Evolutionary conservation across 176 grass and related monocot species (phyloP).

Genomic region (Canna indica): DNA sequence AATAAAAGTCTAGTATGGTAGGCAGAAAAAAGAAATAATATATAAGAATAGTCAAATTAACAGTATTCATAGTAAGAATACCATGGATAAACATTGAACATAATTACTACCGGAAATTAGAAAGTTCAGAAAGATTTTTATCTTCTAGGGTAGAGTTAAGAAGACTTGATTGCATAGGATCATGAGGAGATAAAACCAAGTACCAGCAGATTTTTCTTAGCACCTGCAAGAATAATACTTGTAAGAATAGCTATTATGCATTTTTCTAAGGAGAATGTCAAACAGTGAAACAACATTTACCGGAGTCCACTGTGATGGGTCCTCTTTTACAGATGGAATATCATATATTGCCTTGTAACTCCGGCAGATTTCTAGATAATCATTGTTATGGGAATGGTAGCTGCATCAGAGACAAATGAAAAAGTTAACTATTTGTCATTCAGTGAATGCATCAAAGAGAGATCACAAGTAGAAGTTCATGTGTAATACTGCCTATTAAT

Average conservation of each 20-base stretch:
- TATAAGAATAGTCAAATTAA: background rate
- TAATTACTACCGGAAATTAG: slow-evolving; percentile 60
- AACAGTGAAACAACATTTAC: slow-evolving; percentile 28
- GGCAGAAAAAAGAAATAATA: background rate
- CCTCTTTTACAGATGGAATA: slow-evolving; percentile 81
- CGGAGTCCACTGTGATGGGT: slow-evolving; percentile 68
- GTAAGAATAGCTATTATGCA: background rate
- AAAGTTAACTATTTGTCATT: background rate
- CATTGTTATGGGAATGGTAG: slow-evolving; percentile 77
- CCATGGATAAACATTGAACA: background rate
- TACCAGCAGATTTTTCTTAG: slow-evolving; percentile 98
- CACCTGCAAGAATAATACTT: slow-evolving; percentile 38
- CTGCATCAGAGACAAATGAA: slow-evolving; percentile 21
- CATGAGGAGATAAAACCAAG: slow-evolving; percentile 66
- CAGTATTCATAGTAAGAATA: too few relatives aligned
- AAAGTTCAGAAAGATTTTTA: slow-evolving; percentile 85
- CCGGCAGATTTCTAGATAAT: slow-evolving; percentile 86
- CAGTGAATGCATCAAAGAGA: background rate
- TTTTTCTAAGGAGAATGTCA: background rate
- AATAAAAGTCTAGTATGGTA: slow-evolving; percentile 39
- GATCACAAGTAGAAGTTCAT: background rate
- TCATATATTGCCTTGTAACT: slow-evolving; percentile 94
- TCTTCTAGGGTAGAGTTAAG: slow-evolving; percentile 85
- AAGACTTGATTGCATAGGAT: slow-evolving; percentile 93
- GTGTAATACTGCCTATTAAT: background rate